phyloP scores from a whole-genome alignment of 2,329 filamentous ascomycete genomes.

The Fusarium ambrosium region DNA sequence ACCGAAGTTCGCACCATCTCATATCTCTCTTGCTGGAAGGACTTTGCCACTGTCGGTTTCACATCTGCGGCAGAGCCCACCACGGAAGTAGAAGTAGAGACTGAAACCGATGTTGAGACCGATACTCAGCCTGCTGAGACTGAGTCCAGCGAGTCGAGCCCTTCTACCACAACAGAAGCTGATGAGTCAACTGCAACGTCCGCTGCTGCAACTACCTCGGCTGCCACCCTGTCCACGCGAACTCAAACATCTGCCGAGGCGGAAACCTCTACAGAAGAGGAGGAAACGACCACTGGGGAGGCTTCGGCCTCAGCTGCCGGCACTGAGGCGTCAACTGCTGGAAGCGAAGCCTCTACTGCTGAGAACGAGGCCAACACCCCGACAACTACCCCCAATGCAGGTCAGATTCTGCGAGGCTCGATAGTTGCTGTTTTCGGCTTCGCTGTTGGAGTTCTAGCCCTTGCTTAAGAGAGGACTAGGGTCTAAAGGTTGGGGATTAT shows the following conservation, averaged over 20 bases:
- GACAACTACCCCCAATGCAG: constrained; percentile 13
- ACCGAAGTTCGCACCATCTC: constrained; percentile 44
- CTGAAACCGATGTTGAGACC: not conserved
- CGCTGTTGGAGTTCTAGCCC: constrained; percentile 14
- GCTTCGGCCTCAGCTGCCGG: not conserved
- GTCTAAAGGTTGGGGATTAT: not conserved
- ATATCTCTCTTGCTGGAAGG: constrained; percentile 37
- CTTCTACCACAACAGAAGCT: not conserved
- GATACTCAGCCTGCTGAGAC: not conserved
- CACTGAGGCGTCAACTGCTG: not conserved
- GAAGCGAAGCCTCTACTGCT: not conserved
- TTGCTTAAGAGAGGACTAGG: not conserved
- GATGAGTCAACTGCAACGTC: not conserved
- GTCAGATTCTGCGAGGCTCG: constrained; percentile 7
- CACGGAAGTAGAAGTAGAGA: not conserved
- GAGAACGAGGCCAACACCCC: not conserved
- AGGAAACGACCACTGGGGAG: not conserved
- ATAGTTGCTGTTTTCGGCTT: not conserved
- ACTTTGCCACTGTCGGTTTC: constrained; percentile 13
- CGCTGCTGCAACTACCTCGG: constrained; percentile 7
- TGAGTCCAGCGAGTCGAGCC: not conserved
- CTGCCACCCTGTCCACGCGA: constrained; percentile 13
- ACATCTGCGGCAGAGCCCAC: not conserved
- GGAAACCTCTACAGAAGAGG: not conserved
- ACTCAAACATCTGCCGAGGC: not conserved